A percentile compares a stretch with the other conserved stretches of the same genome.
These are phyloP conservation scores for Sporothrix curviconia DNA, from an alignment of 2,329 filamentous ascomycete species.

Conservation along the genomic window DNA sequence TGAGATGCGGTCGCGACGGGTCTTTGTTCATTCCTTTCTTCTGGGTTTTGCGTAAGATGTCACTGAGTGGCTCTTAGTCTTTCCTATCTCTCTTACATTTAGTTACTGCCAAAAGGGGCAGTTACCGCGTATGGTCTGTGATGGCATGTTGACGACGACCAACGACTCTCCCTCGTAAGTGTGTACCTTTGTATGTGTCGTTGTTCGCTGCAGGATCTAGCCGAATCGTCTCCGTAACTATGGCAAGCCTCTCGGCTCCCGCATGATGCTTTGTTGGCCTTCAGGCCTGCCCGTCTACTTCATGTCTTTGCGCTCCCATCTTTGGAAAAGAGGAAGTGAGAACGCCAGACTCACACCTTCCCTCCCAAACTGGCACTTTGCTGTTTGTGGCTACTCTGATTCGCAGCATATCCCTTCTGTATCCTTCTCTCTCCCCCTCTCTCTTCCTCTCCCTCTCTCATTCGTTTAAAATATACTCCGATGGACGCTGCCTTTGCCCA, in stretches of 20 bases:
- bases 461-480: not conserved
- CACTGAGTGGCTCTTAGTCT: not conserved
- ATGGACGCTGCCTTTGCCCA: conserved; percentile 1
- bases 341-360: not conserved
- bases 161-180: too few relatives aligned
- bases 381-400: too few relatives aligned
- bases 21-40: too few relatives aligned
- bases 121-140: too few relatives aligned
- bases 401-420: not conserved
- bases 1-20: too few relatives aligned
- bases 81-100: not conserved
- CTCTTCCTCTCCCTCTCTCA: not conserved
- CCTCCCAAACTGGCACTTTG: too few relatives aligned
- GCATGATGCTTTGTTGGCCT: too few relatives aligned
- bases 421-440: not conserved
- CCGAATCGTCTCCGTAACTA: too few relatives aligned
- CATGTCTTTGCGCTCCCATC: conserved; percentile 13
- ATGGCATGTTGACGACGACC: too few relatives aligned
- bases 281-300: conserved; percentile 12
- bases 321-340: too few relatives aligned
- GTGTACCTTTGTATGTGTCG: not conserved
- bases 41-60: too few relatives aligned
- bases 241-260: not conserved
- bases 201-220: too few relatives aligned
- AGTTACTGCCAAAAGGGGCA: not conserved